Evolutionary conservation across 2,329 filamentous ascomycete genomes (phyloP).

Genomic region (Claviceps spartinae): DNA sequence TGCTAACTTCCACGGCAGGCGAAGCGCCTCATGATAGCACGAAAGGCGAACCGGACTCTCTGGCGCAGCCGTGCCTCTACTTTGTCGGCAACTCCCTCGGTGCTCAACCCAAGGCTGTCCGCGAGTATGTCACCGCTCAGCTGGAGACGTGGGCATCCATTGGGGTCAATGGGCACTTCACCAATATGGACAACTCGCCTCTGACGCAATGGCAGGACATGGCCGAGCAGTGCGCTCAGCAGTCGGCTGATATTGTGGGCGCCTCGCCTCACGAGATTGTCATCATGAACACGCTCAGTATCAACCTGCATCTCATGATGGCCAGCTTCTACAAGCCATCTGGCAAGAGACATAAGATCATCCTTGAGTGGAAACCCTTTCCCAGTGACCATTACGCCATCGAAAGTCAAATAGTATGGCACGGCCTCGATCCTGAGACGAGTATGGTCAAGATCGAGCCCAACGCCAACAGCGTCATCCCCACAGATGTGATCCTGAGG

Average conservation of each 20-base stretch:
- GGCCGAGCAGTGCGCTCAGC: constrained; percentile 57
- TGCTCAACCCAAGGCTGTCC: constrained; percentile 59
- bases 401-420: constrained; percentile 64
- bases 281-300: constrained; percentile 77
- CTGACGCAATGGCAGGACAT: constrained; percentile 65
- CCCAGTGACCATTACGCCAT: constrained; percentile 80
- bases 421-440: constrained; percentile 50
- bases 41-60: constrained; percentile 14
- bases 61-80: constrained; percentile 42
- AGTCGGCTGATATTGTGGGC: constrained; percentile 63
- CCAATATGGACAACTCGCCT: constrained; percentile 50
- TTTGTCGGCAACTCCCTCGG: constrained; percentile 86
- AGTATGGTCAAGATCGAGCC: constrained; percentile 66
- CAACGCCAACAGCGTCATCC: constrained; percentile 43
- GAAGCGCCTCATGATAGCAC: constrained; percentile 8
- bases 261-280: constrained; percentile 61
- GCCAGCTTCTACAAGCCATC: constrained; percentile 70
- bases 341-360: constrained; percentile 55
- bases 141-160: constrained; percentile 74
- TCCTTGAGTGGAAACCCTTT: constrained; percentile 82
- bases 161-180: constrained; percentile 76
- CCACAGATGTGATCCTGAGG: constrained; percentile 56
- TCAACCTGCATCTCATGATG: constrained; percentile 71
- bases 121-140: constrained; percentile 54
- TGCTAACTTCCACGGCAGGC: not conserved